A percentile compares a stretch with the other conserved stretches of the same genome.
phyloP scores from a whole-genome alignment of 306 rosid species.

The Sindora glabra region DNA sequence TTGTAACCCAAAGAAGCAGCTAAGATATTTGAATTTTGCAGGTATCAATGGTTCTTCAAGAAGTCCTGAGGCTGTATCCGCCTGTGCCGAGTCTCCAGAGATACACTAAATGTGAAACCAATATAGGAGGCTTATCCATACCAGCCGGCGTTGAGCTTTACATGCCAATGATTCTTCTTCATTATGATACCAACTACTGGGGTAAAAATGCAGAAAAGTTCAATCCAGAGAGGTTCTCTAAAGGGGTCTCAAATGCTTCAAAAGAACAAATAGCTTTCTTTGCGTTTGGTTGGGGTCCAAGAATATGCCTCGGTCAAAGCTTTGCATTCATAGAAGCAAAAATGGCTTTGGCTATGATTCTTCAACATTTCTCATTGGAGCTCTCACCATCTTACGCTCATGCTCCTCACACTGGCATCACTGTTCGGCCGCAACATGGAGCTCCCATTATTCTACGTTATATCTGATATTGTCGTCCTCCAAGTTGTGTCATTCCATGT shows the following conservation, averaged over 20 bases:
- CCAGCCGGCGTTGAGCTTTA: conserved; percentile 27
- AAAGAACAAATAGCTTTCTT: conserved; percentile 25
- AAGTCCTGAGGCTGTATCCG: conserved; percentile 22
- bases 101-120: conserved; percentile 7
- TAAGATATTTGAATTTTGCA: not conserved
- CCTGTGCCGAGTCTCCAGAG: not conserved
- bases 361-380: conserved; percentile 37
- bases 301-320: conserved; percentile 40
- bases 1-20: too few relatives aligned
- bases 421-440: conserved; percentile 34
- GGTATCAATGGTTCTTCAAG: conserved; percentile 14
- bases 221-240: conserved; percentile 37
- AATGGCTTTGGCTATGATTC: conserved; percentile 36
- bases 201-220: conserved; percentile 27
- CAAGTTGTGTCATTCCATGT: too few relatives aligned
- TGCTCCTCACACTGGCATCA: conserved; percentile 21
- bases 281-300: conserved; percentile 49
- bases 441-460: conserved; percentile 28
- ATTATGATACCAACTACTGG: conserved; percentile 30
- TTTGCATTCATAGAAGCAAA: conserved; percentile 40
- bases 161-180: conserved; percentile 17
- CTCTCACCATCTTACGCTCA: conserved; percentile 46
- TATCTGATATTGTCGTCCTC: not conserved
- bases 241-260: conserved; percentile 31
- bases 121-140: conserved; percentile 20